These are phyloP conservation scores for Cytospora piceicola DNA, from an alignment of 2,329 filamentous ascomycete species.

Conservation along the genomic window DNA sequence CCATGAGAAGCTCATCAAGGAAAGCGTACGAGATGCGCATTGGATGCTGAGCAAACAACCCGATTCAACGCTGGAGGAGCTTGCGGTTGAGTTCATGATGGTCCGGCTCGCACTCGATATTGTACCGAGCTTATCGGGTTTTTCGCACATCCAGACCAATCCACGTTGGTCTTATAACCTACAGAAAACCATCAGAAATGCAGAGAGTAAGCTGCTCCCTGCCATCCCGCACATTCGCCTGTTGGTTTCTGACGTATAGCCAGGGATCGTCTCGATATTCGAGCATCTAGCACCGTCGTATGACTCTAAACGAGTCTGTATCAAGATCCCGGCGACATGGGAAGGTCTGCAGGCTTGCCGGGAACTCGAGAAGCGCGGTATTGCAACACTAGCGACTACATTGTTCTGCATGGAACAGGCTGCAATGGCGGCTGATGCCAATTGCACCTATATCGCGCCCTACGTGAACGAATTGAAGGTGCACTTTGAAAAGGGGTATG, in stretches of 20 bases:
- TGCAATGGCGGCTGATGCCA: conserved; percentile 57
- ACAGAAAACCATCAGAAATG: conserved; percentile 53
- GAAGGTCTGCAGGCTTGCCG: conserved; percentile 65
- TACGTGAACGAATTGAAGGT: conserved; percentile 69
- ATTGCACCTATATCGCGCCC: conserved; percentile 66
- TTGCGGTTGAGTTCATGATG: conserved; percentile 63
- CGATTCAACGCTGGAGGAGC: conserved; percentile 46
- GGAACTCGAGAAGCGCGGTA: conserved; percentile 54
- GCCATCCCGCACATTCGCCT: neutral
- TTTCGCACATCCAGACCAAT: conserved; percentile 64
- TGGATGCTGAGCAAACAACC: conserved; percentile 40
- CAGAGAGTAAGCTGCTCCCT: conserved; percentile 47
- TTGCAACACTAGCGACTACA: conserved; percentile 65
- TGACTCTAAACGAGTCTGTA: conserved; percentile 56
- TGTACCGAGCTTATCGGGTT: conserved; percentile 52
- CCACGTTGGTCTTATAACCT: conserved; percentile 58
- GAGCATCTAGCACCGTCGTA: conserved; percentile 48
- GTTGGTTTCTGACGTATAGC: neutral
- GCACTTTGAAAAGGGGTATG: conserved; percentile 57
- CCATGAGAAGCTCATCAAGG: conserved; percentile 43
- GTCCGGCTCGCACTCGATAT: conserved; percentile 58
- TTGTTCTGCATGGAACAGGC: conserved; percentile 67
- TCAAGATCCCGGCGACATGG: conserved; percentile 67
- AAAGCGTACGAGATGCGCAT: conserved; percentile 42
- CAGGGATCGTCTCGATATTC: conserved; percentile 57